Base-by-base conservation (phyloP, 2,329 filamentous ascomycete species). In the Verticillium longisporum region DNA sequence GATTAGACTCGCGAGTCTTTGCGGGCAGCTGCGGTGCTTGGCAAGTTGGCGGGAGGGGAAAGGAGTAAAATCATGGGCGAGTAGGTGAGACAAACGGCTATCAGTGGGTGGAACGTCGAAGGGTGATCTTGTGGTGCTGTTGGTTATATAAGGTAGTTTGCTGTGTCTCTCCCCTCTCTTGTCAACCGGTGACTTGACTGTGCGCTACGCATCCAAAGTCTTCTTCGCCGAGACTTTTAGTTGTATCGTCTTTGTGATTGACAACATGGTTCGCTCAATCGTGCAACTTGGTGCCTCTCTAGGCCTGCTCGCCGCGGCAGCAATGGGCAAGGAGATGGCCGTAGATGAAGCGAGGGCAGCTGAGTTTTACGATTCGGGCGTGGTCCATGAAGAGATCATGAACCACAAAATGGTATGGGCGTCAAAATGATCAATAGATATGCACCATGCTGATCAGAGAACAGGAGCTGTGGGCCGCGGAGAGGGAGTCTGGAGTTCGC, bases 361-460 rank as follows among this genome's bases (percentile, higher is more conserved):
- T 10, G 61, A 60, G 61, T 56, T 63, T 56, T 66, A 66, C n/a
- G 60, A 63, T 53, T 61, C 54, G n/a, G 65, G 65, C 4, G 60
- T 58, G 9, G 60, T 63, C 1, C 65, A 66, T n/a, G 61, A 66
- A 33, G 61, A 60, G 55, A 62, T 57, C 59, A 66, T 66, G 64
- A 54, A 56, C 11, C 33, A 54, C 32, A 59, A 59, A 45, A 59
- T 36, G 31, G 57, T 59, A 36, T 36, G 54, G 45, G 1, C n/a
- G 3, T 26, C 45, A 26, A 26, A 26, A 21, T 18, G 4, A 21
- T 15, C 18, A 36, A 21, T 10, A 13, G n/a, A 18, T 21, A 21
- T 26, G 7, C 21, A 18, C 18, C 45, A 15, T 4, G 37, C 56
- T 58, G 7, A 58, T 21, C 33, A 32, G 15, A 10, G 33, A 10